Conservation (phyloP, 1,284 basidiomycete species). For the Lentinula novae-zelandiae region DNA sequence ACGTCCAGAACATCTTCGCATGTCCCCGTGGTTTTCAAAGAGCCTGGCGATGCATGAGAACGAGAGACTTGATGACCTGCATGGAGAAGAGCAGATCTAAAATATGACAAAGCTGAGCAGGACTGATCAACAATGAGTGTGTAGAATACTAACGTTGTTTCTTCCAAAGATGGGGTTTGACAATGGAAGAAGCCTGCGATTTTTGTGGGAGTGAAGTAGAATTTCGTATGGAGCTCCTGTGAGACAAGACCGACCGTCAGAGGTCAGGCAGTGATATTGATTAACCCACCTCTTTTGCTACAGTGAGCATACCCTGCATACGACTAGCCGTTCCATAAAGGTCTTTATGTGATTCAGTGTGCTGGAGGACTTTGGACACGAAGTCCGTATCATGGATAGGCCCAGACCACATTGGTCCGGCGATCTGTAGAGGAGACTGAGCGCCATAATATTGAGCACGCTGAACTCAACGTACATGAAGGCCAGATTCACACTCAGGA, state of each 20-base stretch:
- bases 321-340: slow-evolving; percentile 79
- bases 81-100: slow-evolving; percentile 81
- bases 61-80: slow-evolving; percentile 84
- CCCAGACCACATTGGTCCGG: slow-evolving; percentile 97
- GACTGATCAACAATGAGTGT: not conserved
- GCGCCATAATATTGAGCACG: not conserved
- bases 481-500: slow-evolving; percentile 73
- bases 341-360: slow-evolving; percentile 58
- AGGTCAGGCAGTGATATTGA: not conserved
- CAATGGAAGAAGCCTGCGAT: slow-evolving; percentile 84
- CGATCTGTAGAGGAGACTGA: slow-evolving; percentile 45
- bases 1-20: slow-evolving; percentile 78
- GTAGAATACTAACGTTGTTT: slow-evolving; percentile 59
- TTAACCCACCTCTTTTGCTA: slow-evolving; percentile 75
- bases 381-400: slow-evolving; percentile 82
- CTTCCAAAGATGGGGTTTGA: slow-evolving; percentile 70
- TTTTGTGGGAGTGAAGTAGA: slow-evolving; percentile 90
- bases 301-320: slow-evolving; percentile 94
- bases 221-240: slow-evolving; percentile 78
- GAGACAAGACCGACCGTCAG: slow-evolving; percentile 2
- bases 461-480: slow-evolving; percentile 56
- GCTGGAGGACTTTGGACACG: slow-evolving; percentile 69
- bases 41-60: slow-evolving; percentile 87
- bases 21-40: slow-evolving; percentile 86
- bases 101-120: not conserved